A percentile compares a stretch with the other conserved stretches of the same genome.
Conservation (phyloP, 352 stramenopile species). For the Phytophthora tubulina region DNA sequence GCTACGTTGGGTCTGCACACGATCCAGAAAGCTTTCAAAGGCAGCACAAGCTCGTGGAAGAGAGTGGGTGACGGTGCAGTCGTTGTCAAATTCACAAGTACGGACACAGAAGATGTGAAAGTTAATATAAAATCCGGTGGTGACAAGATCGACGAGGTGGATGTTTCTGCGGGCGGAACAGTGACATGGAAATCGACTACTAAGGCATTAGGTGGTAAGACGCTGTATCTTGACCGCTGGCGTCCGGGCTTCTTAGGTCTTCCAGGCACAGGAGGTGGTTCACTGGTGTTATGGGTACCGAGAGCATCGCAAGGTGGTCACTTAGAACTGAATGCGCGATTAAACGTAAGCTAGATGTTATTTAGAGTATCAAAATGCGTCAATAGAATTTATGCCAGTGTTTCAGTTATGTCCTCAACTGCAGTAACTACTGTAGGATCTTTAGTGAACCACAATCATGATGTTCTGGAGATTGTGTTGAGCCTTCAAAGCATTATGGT, state of each 20-base stretch:
- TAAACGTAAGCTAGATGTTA: conserved; percentile 52
- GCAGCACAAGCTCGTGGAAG: conserved; percentile 45
- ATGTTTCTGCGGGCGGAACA: conserved; percentile 38
- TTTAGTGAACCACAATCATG: no score
- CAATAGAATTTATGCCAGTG: neutral
- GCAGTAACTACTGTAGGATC: no score
- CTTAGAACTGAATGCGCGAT: conserved; percentile 46
- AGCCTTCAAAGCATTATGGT: no score
- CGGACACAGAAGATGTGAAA: conserved; percentile 44
- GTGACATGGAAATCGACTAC: conserved; percentile 43
- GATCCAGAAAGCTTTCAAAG: conserved; percentile 49
- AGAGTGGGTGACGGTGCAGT: conserved; percentile 38
- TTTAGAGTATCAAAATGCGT: neutral
- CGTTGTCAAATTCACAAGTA: conserved; percentile 48
- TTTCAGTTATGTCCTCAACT: neutral
- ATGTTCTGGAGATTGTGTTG: no score
- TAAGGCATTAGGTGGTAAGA: conserved; percentile 52
- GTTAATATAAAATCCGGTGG: conserved; percentile 54
- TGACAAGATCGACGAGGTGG: conserved; percentile 40
- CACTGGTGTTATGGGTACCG: conserved; percentile 60
- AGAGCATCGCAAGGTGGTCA: conserved; percentile 39
- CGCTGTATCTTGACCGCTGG: conserved; percentile 70
- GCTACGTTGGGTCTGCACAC: conserved; percentile 48
- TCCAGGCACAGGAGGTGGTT: conserved; percentile 64
- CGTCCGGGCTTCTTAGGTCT: conserved; percentile 56